Percentiles rank a stretch among this genome's conserved stretches.
Conservation (phyloP, 2,329 filamentous ascomycete genomes). For the Hypoxylon sp. region DNA sequence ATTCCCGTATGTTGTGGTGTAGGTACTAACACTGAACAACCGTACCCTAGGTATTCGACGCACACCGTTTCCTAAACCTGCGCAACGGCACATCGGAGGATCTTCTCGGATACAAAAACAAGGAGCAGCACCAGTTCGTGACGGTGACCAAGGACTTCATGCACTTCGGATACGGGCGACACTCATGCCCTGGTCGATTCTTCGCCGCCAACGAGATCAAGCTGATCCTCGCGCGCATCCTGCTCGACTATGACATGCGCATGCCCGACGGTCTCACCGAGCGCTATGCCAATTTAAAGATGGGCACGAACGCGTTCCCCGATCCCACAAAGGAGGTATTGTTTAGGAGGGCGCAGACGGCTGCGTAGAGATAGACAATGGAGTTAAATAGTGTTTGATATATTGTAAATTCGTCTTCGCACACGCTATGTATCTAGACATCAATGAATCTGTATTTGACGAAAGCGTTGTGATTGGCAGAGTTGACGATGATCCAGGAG, state of each 20-base stretch:
- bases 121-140: slow-evolving; percentile 60
- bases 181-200: slow-evolving; percentile 59
- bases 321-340: slow-evolving; percentile 45
- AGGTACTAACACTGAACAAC: not conserved
- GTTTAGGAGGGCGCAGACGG: slow-evolving; percentile 37
- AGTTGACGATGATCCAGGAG: not conserved
- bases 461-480: not conserved
- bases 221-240: slow-evolving; percentile 57
- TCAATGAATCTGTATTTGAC: not conserved
- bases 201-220: slow-evolving; percentile 63
- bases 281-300: slow-evolving; percentile 40
- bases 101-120: slow-evolving; percentile 49
- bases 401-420: slow-evolving; percentile 6
- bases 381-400: not conserved
- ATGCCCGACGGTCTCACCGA: slow-evolving; percentile 49
- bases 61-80: slow-evolving; percentile 55
- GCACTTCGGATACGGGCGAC: slow-evolving; percentile 59
- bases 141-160: slow-evolving; percentile 54
- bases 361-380: slow-evolving; percentile 4
- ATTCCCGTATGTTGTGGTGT: not conserved
- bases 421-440: not conserved
- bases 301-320: slow-evolving; percentile 35
- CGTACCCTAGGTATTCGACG: slow-evolving; percentile 52
- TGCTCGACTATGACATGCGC: slow-evolving; percentile 59
- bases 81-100: slow-evolving; percentile 50